These are phyloP conservation scores for Kazachstania sp. DNA, from an alignment of 1,139 yeast genomes.

Conservation along the genomic window DNA sequence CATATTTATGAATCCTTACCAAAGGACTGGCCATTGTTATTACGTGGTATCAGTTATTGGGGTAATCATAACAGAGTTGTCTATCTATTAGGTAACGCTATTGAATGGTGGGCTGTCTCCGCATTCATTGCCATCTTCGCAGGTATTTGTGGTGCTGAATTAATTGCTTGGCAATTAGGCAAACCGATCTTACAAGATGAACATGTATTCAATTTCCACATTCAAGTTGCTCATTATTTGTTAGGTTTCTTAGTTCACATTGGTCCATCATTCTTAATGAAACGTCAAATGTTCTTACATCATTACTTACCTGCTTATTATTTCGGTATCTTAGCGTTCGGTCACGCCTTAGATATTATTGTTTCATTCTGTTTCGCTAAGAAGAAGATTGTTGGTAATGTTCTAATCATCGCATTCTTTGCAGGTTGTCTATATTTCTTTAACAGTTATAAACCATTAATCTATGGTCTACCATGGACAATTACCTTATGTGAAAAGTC, in stretches of 20 bases:
- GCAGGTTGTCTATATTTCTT: conserved; percentile 48
- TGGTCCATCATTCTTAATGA: conserved; percentile 86
- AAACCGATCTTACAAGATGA: conserved; percentile 40
- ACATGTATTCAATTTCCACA: conserved; percentile 61
- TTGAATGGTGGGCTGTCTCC: conserved; percentile 83
- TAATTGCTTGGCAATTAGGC: conserved; percentile 75
- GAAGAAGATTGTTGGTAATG: conserved; percentile 38
- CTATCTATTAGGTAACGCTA: conserved; percentile 83
- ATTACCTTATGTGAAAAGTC: conserved; percentile 52
- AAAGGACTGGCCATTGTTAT: conserved; percentile 76
- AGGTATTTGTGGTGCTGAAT: conserved; percentile 44
- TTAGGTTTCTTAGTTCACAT: conserved; percentile 83
- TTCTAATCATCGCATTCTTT: conserved; percentile 42
- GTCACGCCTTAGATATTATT: conserved; percentile 69
- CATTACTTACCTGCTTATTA: conserved; percentile 88
- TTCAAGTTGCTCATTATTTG: conserved; percentile 57
- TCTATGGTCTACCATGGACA: conserved; percentile 82
- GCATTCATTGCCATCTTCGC: conserved; percentile 47
- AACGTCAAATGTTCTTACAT: conserved; percentile 85
- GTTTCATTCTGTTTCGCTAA: conserved; percentile 38
- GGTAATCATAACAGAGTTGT: conserved; percentile 65
- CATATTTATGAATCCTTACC: conserved; percentile 90
- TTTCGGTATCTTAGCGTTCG: conserved; percentile 77
- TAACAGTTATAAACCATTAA: conserved; percentile 58
- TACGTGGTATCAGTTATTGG: conserved; percentile 96